Evolutionary conservation across 1,284 basidiomycete genomes (phyloP).

Genomic region (Apiotrichum akiyoshidainum): DNA sequence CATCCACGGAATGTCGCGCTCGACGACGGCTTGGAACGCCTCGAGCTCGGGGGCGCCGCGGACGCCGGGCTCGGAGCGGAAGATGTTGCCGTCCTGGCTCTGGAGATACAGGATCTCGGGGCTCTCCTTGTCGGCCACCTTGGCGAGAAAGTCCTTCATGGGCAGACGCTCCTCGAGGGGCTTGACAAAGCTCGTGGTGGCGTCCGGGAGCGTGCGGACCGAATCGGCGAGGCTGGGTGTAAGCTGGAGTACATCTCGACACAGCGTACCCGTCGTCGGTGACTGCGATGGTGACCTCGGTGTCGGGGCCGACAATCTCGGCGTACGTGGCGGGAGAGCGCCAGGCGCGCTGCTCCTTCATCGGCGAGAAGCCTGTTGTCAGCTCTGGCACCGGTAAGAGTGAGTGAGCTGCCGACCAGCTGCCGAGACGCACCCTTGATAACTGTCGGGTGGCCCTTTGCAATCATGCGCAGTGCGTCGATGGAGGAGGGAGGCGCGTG

Average conservation of each 20-base stretch:
- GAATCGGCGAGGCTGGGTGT: slow-evolving; percentile 69
- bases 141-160: slow-evolving; percentile 58
- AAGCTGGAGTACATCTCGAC: too few species aligned
- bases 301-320: slow-evolving; percentile 56
- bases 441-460: slow-evolving; percentile 71
- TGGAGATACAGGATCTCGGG: slow-evolving; percentile 72
- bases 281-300: slow-evolving; percentile 66
- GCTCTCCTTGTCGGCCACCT: slow-evolving; percentile 5
- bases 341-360: slow-evolving; percentile 27
- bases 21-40: slow-evolving; percentile 61
- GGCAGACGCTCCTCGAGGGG: slow-evolving; percentile 67
- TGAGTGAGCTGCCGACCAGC: too few species aligned
- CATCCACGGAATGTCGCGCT: slow-evolving; percentile 67
- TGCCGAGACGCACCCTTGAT: slow-evolving; percentile 60
- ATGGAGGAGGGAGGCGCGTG: slow-evolving; percentile 62
- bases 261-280: slow-evolving; percentile 75
- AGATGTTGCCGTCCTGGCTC: slow-evolving; percentile 86
- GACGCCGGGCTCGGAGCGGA: slow-evolving; percentile 39
- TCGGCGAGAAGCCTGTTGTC: slow-evolving; percentile 34
- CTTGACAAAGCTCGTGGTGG: slow-evolving; percentile 69
- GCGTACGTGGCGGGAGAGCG: slow-evolving; percentile 28
- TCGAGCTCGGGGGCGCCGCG: slow-evolving; percentile 60
- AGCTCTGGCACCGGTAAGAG: not conserved
- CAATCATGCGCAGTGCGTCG: slow-evolving; percentile 69
- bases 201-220: slow-evolving; percentile 57